phyloP scores from a whole-genome alignment of 1,284 basidiomycete species.

The Puccinia sorghi region DNA sequence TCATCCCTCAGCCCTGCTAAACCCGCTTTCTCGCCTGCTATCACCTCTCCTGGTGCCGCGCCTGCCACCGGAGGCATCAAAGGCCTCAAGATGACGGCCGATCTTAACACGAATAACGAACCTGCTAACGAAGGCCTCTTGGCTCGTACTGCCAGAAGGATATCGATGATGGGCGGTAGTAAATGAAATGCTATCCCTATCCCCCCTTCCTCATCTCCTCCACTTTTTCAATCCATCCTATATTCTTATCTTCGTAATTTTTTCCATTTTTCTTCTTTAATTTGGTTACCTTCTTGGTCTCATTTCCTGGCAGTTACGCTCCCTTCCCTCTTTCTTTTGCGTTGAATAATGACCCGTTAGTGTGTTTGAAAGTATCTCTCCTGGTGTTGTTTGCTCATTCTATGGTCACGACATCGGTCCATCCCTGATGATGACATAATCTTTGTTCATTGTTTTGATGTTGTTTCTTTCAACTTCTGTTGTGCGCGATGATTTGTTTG shows the following conservation, averaged over 20 bases:
- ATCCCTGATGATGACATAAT: neutral
- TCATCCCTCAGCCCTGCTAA: neutral
- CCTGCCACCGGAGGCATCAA: constrained; percentile 25
- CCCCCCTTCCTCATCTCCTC: neutral
- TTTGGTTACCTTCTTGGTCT: constrained; percentile 4
- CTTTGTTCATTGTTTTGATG: no score
- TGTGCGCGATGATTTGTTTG: no score
- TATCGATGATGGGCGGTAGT: constrained; percentile 34
- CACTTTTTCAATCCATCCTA: neutral
- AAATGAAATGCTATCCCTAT: neutral
- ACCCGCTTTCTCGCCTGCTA: neutral
- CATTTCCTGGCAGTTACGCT: neutral
- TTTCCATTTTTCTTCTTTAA: neutral
- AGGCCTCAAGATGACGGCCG: constrained; percentile 34
- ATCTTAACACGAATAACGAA: neutral
- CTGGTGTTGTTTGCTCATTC: neutral
- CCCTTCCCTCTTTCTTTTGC: neutral
- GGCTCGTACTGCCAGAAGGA: constrained; percentile 33
- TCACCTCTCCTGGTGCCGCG: neutral
- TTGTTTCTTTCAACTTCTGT: no score
- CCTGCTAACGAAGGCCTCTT: constrained; percentile 26
- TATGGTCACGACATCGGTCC: neutral
- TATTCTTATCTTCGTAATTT: neutral
- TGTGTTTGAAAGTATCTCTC: neutral
- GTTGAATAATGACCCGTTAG: neutral